A percentile compares a stretch with the other conserved stretches of the same genome.
Evolutionary conservation across 768 basidiomycete species (phyloP).

Genomic region (Suillus variegatus): DNA sequence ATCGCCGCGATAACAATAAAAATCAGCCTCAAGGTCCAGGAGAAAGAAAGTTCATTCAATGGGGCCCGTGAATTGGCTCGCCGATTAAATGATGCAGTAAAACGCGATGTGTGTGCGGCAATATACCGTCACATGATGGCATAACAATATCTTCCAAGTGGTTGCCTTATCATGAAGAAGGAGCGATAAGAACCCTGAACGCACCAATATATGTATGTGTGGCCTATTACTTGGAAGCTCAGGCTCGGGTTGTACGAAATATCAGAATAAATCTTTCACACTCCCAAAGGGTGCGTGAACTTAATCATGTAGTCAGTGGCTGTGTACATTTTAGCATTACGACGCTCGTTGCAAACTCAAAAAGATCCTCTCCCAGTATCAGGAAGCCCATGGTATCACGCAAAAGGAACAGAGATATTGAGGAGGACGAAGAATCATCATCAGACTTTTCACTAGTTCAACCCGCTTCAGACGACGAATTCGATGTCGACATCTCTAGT

Average conservation of each 20-base stretch:
- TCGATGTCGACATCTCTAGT: conserved; percentile 73
- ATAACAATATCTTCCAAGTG: neutral
- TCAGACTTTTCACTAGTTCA: conserved; percentile 15
- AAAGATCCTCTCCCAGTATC: neutral
- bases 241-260: neutral
- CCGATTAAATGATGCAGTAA: neutral
- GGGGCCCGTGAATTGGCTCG: neutral
- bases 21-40: neutral
- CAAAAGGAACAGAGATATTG: conserved; percentile 33
- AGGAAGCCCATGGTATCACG: conserved; percentile 21
- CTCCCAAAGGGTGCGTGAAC: neutral
- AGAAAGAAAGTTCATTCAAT: neutral
- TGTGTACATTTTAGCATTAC: neutral
- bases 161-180: conserved; percentile 2
- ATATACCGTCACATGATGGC: neutral
- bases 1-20: neutral
- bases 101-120: neutral
- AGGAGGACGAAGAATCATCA: conserved; percentile 14
- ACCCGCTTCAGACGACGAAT: conserved; percentile 36
- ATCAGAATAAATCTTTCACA: neutral
- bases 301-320: conserved; percentile 1
- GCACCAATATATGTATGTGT: neutral
- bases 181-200: conserved; percentile 2
- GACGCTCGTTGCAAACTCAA: neutral
- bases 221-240: neutral